Base-by-base conservation (phyloP, 78 protist genomes). In the Dictyostelium brefeldianum region DNA sequence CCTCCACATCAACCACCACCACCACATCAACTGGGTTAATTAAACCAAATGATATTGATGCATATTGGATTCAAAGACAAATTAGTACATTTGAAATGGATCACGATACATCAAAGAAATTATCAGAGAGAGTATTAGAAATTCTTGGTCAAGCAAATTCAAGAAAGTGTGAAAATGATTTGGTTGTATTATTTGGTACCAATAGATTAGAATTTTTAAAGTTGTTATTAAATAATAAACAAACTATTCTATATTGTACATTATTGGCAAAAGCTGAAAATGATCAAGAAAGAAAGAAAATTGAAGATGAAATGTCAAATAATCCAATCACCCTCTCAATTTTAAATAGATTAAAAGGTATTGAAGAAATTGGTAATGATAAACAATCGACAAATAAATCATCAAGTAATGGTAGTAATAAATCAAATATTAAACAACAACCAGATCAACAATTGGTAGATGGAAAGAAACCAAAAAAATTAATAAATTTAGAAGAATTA, bases 171-270 rank as follows among this genome's bases (percentile, higher is more conserved):
- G 99, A 98, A 81, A 96, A 96, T 93, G 64, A 74, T 29, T 95
- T 97, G 14, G 98, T 98, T 6, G 79, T 31, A 7, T 74, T 97
- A 29, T 87, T 98, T 75, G 98, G 85, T 90, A 92, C 78, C 56
- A 92, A 94, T 59, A 92, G 96, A 90, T 97, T 98, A 81, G 98
- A 95, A 57, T 81, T 98, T 71, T 90, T 98, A 65, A 83, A 94
- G 84, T 62, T 90, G 43, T 78, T 92, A 69, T 69, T 81, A 62
- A 57, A 75, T 22, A 82, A 90, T 62, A 83, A 78, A 78, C 57
- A 70, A 73, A 81, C 96, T 29, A 81, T 97, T 17, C 65, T 95
- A 57, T 96, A 80, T 80, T 96, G 98, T 84, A 97, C 96, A 48
- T 85, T 50, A 20, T 95, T 95, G 62, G 91, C 81, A 27, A 95